Base-by-base conservation (phyloP, 139 green algal species). In the Coelastrella sp. region DNA sequence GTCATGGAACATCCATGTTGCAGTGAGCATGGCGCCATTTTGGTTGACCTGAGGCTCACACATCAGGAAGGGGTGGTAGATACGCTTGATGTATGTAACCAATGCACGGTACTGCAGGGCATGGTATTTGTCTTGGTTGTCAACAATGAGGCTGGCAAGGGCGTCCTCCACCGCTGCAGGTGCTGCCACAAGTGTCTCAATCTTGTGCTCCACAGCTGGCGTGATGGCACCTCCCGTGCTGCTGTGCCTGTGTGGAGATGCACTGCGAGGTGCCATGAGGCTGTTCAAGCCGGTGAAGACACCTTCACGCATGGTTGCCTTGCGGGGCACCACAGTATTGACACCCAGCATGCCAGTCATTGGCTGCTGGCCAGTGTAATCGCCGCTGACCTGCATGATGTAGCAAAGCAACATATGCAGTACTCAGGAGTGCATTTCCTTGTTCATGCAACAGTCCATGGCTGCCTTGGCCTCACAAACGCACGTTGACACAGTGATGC, bases 151-250 rank as follows among this genome's bases (percentile, higher is more conserved):
- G 0, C 93, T 95, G 4, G 96, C 97, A 56, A 99, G 93, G 0
- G 97, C 96, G 57, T 99, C 98, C 88, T 99, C 98, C 24, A 99
- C 96, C 0, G 98, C 97, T 9, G 98, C 97, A 1, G 95, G 96
- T 9, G 97, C 96, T 35, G 96, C 93, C 57, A 99, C 96, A 81
- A 99, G 93, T 93, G 96, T 95, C 73, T 95, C 92, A 87, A 98
- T 94, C 88, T 96, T 95, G 57, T 92, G 81, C 82, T 92, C 91
- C 19, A 90, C 90, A 61, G 78, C 84, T 63, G 82, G 56, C 73
- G 86, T 85, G 25, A 90, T 84, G 63, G 78, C 63, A 35, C 87
- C 78, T 56, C 87, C 87, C n/a, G 56, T 91, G 87, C 87, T 91
- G 87, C 87, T 90, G 76, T 85, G 75, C 6, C 76, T 57, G 35